Evolutionary conservation across 805 yeast species (phyloP).

Genomic region (Starmerella gropengiesseri): DNA sequence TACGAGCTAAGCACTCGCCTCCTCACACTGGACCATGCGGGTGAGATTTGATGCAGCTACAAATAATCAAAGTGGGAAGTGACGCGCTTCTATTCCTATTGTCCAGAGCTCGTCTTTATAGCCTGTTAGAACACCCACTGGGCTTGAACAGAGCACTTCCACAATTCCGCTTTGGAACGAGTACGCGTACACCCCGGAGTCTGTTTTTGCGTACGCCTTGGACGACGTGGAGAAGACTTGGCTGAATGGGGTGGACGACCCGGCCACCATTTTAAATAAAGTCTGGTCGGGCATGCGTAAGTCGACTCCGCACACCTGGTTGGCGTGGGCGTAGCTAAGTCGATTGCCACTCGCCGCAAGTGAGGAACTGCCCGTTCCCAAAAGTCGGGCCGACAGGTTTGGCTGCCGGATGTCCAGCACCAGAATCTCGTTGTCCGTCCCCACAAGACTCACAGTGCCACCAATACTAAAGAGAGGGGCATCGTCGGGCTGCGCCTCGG

Average conservation of each 20-base stretch:
- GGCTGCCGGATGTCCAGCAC: slow-evolving; percentile 8
- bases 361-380: not conserved
- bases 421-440: slow-evolving; percentile 30
- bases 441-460: slow-evolving; percentile 31
- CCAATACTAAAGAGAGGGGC: slow-evolving; percentile 36
- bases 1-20: not conserved
- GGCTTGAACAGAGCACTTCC: slow-evolving; percentile 7
- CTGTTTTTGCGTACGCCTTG: slow-evolving; percentile 7
- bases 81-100: slow-evolving; percentile 7
- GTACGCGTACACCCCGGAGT: not conserved
- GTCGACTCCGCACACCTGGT: not conserved
- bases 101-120: slow-evolving; percentile 6
- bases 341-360: not conserved
- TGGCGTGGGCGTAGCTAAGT: not conserved
- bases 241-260: not conserved
- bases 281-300: slow-evolving; percentile 6
- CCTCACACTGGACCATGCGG: too few relatives aligned
- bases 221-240: slow-evolving; percentile 2
- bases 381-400: not conserved
- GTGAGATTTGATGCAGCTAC: too few relatives aligned
- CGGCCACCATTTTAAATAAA: not conserved
- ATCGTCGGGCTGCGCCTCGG: not conserved
- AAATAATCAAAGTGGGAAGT: slow-evolving; percentile 7
- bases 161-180: not conserved
- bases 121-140: not conserved